A percentile compares a stretch with the other conserved stretches of the same genome.
These are phyloP conservation scores for Cordyceps farinosa DNA, from an alignment of 2,329 filamentous ascomycete genomes.

Conservation along the genomic window DNA sequence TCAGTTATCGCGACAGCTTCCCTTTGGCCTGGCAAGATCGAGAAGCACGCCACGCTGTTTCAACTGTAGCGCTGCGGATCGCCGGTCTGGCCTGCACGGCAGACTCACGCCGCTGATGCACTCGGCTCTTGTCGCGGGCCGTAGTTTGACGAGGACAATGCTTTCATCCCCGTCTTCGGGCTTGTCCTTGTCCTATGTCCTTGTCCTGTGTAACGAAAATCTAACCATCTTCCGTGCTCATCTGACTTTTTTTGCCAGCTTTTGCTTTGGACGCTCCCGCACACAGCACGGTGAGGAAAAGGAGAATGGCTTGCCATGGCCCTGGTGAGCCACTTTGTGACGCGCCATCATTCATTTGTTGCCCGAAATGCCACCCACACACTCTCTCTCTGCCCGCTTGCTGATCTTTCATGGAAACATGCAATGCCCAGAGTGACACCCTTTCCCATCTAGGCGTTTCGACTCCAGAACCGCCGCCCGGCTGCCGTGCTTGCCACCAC, in stretches of 20 bases:
- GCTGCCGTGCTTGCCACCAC: constrained; percentile 1
- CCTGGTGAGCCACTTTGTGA: background rate
- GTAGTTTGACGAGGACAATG: background rate
- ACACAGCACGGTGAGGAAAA: background rate
- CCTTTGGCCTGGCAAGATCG: constrained; percentile 17
- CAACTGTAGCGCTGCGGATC: constrained; percentile 22
- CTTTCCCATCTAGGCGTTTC: constrained; percentile 12
- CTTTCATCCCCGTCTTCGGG: background rate
- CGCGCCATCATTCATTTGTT: constrained; percentile 5
- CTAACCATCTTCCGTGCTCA: background rate
- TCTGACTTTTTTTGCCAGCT: background rate
- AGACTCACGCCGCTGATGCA: background rate
- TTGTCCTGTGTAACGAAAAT: background rate
- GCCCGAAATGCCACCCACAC: constrained; percentile 6
- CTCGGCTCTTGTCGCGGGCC: background rate
- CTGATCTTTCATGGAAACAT: constrained; percentile 13
- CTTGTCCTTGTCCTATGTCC: background rate
- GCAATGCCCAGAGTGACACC: constrained; percentile 6
- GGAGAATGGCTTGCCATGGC: background rate
- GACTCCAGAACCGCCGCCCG: constrained; percentile 4
- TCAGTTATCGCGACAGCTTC: background rate
- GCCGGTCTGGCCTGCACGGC: constrained; percentile 9
- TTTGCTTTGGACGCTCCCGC: too few species aligned
- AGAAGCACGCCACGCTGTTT: constrained; percentile 27
- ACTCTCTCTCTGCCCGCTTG: background rate